Evolutionary conservation across 306 rosid genomes (phyloP).

Genomic region (Elaeagnus macrophylla): DNA sequence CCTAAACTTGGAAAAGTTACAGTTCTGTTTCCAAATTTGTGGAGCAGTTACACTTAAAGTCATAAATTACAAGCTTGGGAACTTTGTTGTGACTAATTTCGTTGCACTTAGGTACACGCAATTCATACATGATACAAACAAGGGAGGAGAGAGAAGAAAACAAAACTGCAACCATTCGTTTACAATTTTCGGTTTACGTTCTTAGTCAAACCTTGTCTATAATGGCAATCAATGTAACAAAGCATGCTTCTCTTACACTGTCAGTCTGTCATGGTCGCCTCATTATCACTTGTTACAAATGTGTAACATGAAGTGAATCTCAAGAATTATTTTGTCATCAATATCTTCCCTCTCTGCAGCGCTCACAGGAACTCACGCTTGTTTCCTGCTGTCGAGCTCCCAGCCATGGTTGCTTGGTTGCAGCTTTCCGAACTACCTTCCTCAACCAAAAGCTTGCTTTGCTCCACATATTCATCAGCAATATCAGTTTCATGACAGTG

Average conservation of each 20-base stretch:
- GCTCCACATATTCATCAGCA: constrained; percentile 32
- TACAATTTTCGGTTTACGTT: too few species aligned
- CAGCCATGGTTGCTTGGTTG: constrained; percentile 30
- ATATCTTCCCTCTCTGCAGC: constrained; percentile 1
- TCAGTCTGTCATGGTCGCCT: background rate
- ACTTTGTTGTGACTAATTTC: too few species aligned
- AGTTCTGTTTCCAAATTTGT: too few species aligned
- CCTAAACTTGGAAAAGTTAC: too few species aligned
- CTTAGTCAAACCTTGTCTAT: too few species aligned
- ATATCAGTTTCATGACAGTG: constrained; percentile 25
- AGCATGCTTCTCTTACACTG: background rate
- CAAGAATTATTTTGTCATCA: constrained; percentile 5
- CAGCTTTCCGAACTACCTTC: constrained; percentile 33
- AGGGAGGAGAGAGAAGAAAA: too few species aligned
- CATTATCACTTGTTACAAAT: background rate
- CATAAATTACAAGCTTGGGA: too few species aligned
- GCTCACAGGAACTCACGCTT: constrained; percentile 10
- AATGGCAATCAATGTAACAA: background rate
- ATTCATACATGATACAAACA: too few species aligned
- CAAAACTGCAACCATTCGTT: too few species aligned
- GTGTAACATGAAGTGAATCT: background rate
- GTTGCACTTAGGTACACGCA: too few species aligned
- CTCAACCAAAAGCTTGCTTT: constrained; percentile 35
- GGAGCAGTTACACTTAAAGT: too few species aligned
- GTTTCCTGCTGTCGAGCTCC: constrained; percentile 34